These are phyloP conservation scores for Sporothrix brunneoviolacea DNA, from an alignment of 2,329 filamentous ascomycete genomes.

Conservation along the genomic window DNA sequence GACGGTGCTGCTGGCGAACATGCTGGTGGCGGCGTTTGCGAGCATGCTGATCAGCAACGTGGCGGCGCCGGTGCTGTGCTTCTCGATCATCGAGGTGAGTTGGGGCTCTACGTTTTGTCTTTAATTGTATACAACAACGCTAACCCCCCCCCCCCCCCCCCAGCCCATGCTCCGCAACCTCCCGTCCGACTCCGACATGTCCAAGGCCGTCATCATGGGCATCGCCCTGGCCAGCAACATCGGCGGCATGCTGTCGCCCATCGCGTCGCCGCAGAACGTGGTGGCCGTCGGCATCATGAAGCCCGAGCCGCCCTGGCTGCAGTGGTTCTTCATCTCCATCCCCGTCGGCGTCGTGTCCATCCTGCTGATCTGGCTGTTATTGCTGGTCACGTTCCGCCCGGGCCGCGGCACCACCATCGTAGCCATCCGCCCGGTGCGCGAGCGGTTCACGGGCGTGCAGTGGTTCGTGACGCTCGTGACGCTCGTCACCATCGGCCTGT, in stretches of 20 bases:
- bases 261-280: slow-evolving; percentile 95
- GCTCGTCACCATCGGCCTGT: slow-evolving; percentile 75
- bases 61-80: slow-evolving; percentile 91
- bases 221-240: slow-evolving; percentile 95
- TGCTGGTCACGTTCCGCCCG: slow-evolving; percentile 80
- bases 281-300: slow-evolving; percentile 95
- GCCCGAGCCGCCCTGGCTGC: slow-evolving; percentile 82
- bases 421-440: slow-evolving; percentile 82
- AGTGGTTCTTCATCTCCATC: slow-evolving; percentile 95
- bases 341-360: slow-evolving; percentile 89
- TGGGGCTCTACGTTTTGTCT: neutral
- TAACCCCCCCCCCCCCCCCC: neutral
- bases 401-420: slow-evolving; percentile 82
- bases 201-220: slow-evolving; percentile 88
- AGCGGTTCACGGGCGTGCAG: slow-evolving; percentile 80
- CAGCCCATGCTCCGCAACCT: slow-evolving; percentile 91
- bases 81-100: slow-evolving; percentile 85
- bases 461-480: slow-evolving; percentile 89
- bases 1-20: slow-evolving; percentile 90
- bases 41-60: slow-evolving; percentile 99
- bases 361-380: slow-evolving; percentile 78
- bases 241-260: slow-evolving; percentile 91
- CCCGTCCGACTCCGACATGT: slow-evolving; percentile 83
- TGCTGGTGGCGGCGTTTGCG: slow-evolving; percentile 96
- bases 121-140: too few relatives aligned